These are phyloP conservation scores for Jaltomata sinuosa DNA, from an alignment of 257 asterid species.

Conservation along the genomic window DNA sequence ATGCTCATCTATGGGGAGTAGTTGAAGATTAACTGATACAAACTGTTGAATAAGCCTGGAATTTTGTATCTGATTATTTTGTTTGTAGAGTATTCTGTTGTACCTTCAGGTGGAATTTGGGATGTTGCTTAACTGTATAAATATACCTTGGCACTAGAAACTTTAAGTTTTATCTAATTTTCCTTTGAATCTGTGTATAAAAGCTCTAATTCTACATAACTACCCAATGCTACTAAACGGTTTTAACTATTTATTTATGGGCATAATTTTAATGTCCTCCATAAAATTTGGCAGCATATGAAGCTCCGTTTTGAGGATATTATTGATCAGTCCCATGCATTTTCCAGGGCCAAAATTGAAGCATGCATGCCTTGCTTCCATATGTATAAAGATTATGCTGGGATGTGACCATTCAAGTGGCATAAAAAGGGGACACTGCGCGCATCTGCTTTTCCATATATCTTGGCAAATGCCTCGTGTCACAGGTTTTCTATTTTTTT, in stretches of 20 bases:
- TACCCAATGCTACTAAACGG: background rate
- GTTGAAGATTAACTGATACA: background rate
- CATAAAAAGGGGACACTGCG: constrained; percentile 27
- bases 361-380: constrained; percentile 55
- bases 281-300: constrained; percentile 18
- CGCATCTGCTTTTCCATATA: constrained; percentile 27
- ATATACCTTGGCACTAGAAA: background rate
- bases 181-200: background rate
- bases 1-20: background rate
- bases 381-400: constrained; percentile 36
- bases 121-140: background rate
- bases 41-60: background rate
- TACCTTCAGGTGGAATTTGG: background rate
- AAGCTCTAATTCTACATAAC: background rate
- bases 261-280: constrained; percentile 13
- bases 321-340: constrained; percentile 40
- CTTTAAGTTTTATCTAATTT: background rate
- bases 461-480: constrained; percentile 39
- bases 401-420: constrained; percentile 43
- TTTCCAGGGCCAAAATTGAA: constrained; percentile 62
- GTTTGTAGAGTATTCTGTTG: background rate
- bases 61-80: background rate
- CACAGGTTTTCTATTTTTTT: constrained; percentile 3
- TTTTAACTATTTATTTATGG: background rate
- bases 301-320: constrained; percentile 17